Evolutionary conservation across 2,329 filamentous ascomycete species (phyloP).

Genomic region (Clonostachys solani): DNA sequence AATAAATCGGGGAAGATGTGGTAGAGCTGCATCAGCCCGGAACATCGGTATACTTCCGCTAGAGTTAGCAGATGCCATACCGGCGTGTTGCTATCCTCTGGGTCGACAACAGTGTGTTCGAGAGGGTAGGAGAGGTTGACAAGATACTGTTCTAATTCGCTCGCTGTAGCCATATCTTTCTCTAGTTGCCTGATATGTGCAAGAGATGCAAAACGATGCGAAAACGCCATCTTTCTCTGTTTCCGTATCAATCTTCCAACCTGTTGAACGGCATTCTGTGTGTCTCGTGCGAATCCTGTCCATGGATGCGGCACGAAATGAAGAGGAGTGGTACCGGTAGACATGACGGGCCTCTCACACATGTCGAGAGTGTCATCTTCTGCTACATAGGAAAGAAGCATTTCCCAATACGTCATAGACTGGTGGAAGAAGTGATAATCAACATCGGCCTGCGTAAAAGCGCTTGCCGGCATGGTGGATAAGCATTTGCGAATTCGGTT

Average conservation of each 20-base stretch:
- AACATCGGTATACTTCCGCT: slow-evolving; percentile 11
- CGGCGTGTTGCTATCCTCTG: slow-evolving; percentile 7
- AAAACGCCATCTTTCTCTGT: slow-evolving; percentile 8
- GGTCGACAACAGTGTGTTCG: slow-evolving; percentile 6
- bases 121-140: slow-evolving; percentile 4
- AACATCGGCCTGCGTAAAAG: background rate
- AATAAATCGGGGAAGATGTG: slow-evolving; percentile 14
- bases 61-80: slow-evolving; percentile 8
- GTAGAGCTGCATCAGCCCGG: slow-evolving; percentile 10
- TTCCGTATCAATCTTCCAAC: slow-evolving; percentile 9
- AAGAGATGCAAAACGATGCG: slow-evolving; percentile 9
- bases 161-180: slow-evolving; percentile 5
- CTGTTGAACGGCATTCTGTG: slow-evolving; percentile 7
- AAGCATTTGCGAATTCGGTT: slow-evolving; percentile 3
- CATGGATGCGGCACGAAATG: slow-evolving; percentile 8
- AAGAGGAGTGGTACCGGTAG: background rate
- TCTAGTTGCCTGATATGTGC: slow-evolving; percentile 9
- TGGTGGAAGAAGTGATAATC: slow-evolving; percentile 7
- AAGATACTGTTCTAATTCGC: slow-evolving; percentile 7
- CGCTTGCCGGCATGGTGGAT: background rate
- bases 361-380: slow-evolving; percentile 8
- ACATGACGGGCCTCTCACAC: background rate
- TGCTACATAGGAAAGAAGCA: slow-evolving; percentile 12
- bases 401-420: slow-evolving; percentile 14
- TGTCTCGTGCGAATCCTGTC: slow-evolving; percentile 9